These are phyloP conservation scores for Phytophthora quininea DNA, from an alignment of 352 stramenopile genomes.

Conservation along the genomic window DNA sequence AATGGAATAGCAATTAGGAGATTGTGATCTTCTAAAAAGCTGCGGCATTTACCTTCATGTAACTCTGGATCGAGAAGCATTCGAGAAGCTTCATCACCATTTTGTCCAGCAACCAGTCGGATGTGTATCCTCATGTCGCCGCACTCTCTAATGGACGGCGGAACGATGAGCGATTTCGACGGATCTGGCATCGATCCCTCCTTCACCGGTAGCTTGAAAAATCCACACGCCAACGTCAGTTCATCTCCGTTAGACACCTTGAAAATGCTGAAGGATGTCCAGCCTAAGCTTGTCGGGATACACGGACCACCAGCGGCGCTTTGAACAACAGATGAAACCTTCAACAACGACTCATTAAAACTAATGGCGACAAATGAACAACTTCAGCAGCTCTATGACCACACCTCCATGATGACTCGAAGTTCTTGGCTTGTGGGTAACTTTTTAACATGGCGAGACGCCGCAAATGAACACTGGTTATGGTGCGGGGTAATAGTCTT, in stretches of 20 bases:
- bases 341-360: neutral
- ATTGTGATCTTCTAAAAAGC: neutral
- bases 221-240: slow-evolving; percentile 26
- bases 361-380: neutral
- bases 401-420: slow-evolving; percentile 50
- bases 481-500: slow-evolving; percentile 30
- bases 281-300: slow-evolving; percentile 41
- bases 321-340: slow-evolving; percentile 32
- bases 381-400: neutral
- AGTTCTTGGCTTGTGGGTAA: slow-evolving; percentile 33
- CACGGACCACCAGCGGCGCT: slow-evolving; percentile 6
- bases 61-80: slow-evolving; percentile 44
- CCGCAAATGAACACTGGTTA: slow-evolving; percentile 41
- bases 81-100: slow-evolving; percentile 29
- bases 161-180: slow-evolving; percentile 31
- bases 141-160: slow-evolving; percentile 11
- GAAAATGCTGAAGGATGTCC: slow-evolving; percentile 51
- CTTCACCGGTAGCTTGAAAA: slow-evolving; percentile 49
- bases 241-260: slow-evolving; percentile 7
- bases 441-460: slow-evolving; percentile 38
- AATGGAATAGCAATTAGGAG: too few relatives aligned
- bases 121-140: slow-evolving; percentile 38
- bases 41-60: slow-evolving; percentile 28
- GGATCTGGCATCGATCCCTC: slow-evolving; percentile 50
- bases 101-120: slow-evolving; percentile 39